phyloP scores from a whole-genome alignment of 441 rosid genomes.

The Brassica hybrid region DNA sequence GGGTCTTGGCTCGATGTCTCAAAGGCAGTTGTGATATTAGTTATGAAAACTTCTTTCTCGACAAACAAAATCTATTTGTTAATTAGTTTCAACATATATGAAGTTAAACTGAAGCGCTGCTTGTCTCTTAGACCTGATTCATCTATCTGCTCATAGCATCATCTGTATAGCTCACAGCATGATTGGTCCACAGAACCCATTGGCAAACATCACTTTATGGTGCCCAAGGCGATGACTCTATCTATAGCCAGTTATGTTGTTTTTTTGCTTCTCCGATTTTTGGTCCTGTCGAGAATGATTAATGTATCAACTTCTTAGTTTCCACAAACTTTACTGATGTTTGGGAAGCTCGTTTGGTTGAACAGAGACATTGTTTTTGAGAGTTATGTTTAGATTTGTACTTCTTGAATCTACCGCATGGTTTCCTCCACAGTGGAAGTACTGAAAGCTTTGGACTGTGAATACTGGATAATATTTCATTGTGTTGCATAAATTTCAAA shows the following conservation, averaged over 20 bases:
- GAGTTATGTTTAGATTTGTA: too few relatives aligned
- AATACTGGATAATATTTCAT: background rate
- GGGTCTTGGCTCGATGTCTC: background rate
- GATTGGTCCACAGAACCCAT: constrained; percentile 3
- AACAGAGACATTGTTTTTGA: background rate
- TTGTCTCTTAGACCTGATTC: background rate
- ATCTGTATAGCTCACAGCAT: background rate
- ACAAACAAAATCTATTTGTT: background rate
- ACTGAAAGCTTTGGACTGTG: background rate
- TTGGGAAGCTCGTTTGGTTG: background rate
- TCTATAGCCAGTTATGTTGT: background rate
- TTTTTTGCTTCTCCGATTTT: background rate
- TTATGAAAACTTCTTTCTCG: background rate
- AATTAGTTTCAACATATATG: background rate
- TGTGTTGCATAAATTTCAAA: background rate
- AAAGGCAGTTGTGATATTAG: background rate
- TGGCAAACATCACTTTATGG: background rate
- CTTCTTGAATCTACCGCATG: background rate
- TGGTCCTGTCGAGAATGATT: background rate
- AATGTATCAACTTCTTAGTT: background rate
- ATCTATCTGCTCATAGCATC: background rate
- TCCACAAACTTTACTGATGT: background rate
- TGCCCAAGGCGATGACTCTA: background rate
- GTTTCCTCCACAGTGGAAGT: background rate
- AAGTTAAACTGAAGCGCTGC: background rate